Base-by-base conservation (phyloP, 352 stramenopile species). In the Phytopythium litorale region DNA sequence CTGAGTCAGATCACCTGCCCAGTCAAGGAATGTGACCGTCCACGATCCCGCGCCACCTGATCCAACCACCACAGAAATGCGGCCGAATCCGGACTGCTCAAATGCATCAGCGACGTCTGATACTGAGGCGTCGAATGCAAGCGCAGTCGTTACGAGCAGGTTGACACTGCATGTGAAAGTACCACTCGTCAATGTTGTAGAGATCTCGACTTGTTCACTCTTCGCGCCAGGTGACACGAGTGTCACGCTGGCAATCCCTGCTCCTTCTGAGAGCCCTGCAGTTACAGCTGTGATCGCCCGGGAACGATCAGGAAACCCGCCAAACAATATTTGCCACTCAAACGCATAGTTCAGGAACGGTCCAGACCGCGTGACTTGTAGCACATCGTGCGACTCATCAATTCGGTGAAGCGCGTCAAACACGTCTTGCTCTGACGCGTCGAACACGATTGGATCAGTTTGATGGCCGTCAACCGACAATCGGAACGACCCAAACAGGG, bases 271-370 rank as follows among this genome's bases (percentile, higher is more conserved):
- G 1, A 88, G 67, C 1, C 25, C 23, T 21, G 9, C 65, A 3
- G 40, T 56, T 3, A 75, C 45, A 6, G 58, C n/a, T 3, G 30
- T 54, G n/a, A 86, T 64, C 0, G 37, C 61, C 15, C 76, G 68
- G 21, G 73, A 58, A 19, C 68, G 67, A 46, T 57, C 60, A 0
- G 79, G 76, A 35, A 72, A 63, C 16, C 76, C 79, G 7, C 45
- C 18, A 51, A 88, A 79, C 4, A 25, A 65, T 18, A 88, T 12
- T 18, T 62, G 38, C 79, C 79, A 88, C 52, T 74, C 56, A 35
- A 70, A 83, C 0, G 32, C 76, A 30, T 78, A 76, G 54, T 88
- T 88, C 9, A 86, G 43, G 16, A 68, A 72, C 1, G 75, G 73
- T 1, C 71, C 77, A 4, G 48, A 63, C 12, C 79, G 66, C 43